Conservation (phyloP, 2,329 filamentous ascomycete species). For the Talaromyces rugulosus region DNA sequence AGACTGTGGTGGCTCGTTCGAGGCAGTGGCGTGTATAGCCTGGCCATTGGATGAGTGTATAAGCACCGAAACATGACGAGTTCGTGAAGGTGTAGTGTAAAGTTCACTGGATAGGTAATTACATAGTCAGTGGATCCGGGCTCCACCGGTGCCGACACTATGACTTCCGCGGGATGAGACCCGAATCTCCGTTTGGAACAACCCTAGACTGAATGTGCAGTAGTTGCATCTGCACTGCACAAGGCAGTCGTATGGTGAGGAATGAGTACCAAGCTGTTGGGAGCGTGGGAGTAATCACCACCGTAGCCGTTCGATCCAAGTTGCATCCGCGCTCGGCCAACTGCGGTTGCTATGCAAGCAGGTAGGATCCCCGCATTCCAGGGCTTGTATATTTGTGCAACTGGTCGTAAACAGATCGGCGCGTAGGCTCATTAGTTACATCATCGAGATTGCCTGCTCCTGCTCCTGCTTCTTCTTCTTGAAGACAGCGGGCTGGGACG, state of each 20-base stretch:
- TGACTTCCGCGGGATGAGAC: not conserved
- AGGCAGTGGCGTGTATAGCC: not conserved
- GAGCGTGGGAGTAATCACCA: slow-evolving; percentile 4
- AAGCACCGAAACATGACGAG: not conserved
- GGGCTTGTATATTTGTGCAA: slow-evolving; percentile 1
- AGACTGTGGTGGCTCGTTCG: too few relatives aligned
- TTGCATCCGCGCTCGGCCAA: slow-evolving; percentile 10
- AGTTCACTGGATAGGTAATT: not conserved
- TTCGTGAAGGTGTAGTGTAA: not conserved
- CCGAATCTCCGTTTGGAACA: not conserved
- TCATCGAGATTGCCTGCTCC: not conserved
- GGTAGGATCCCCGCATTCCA: slow-evolving; percentile 15
- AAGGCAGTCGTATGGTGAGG: slow-evolving; percentile 9
- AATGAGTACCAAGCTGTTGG: slow-evolving; percentile 9
- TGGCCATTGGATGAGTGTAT: not conserved
- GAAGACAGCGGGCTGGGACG: not conserved
- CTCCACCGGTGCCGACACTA: not conserved
- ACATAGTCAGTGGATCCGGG: not conserved
- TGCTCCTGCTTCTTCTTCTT: not conserved
- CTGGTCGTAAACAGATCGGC: not conserved
- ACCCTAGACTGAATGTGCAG: not conserved
- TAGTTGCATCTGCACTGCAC: slow-evolving; percentile 7
- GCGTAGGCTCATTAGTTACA: not conserved
- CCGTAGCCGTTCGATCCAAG: not conserved
- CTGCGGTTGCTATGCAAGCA: slow-evolving; percentile 13